Evolutionary conservation across 1,284 basidiomycete species (phyloP).

Genomic region (Cutaneotrichosporon dermatis): DNA sequence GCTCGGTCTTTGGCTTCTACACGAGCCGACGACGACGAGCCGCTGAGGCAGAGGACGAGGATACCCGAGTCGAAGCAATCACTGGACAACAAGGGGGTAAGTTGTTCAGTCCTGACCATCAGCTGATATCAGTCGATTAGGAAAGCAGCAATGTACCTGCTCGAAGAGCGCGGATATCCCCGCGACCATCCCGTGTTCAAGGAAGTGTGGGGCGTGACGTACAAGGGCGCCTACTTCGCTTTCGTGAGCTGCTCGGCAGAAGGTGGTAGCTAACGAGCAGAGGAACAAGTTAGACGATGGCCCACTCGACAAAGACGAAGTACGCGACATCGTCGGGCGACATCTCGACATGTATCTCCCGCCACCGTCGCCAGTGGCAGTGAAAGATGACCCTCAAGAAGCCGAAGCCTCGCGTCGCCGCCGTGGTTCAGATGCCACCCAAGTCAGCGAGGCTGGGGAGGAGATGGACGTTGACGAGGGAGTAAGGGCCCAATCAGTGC

Average conservation of each 20-base stretch:
- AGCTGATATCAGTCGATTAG: constrained; percentile 32
- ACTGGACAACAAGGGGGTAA: constrained; percentile 9
- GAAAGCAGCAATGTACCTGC: constrained; percentile 35
- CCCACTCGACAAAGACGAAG: constrained; percentile 30
- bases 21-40: constrained; percentile 13
- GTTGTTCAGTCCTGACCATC: constrained; percentile 9
- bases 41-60: neutral
- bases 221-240: constrained; percentile 43
- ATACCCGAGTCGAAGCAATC: constrained; percentile 29
- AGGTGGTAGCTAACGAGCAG: constrained; percentile 18
- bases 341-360: constrained; percentile 46
- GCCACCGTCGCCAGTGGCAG: too few species aligned
- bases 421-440: too few species aligned
- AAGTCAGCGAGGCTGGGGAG: too few species aligned
- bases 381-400: too few species aligned
- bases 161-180: constrained; percentile 31
- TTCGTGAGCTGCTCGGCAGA: constrained; percentile 44
- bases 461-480: too few species aligned
- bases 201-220: constrained; percentile 41
- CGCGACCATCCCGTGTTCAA: constrained; percentile 39
- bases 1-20: neutral
- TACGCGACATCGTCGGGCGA: constrained; percentile 29
- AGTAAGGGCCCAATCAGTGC: too few species aligned
- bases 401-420: too few species aligned
- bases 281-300: constrained; percentile 15